Percentiles rank a stretch among this genome's conserved stretches.
phyloP scores from a whole-genome alignment of 2,329 filamentous ascomycete genomes.

The Exophiala sp. region DNA sequence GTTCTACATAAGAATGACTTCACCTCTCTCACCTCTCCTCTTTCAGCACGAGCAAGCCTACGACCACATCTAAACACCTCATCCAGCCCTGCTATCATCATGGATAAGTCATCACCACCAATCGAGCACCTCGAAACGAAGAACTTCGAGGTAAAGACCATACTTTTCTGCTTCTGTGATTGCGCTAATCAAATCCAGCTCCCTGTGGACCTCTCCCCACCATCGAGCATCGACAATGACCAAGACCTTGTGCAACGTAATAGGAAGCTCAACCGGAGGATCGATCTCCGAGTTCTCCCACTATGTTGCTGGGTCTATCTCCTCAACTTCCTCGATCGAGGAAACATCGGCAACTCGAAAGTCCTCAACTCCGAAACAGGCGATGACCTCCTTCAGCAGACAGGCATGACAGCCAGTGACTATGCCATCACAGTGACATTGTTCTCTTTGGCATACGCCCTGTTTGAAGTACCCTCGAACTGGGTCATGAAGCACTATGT shows the following conservation, averaged over 20 bases:
- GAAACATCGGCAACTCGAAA: slow-evolving; percentile 67
- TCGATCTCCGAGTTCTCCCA: slow-evolving; percentile 61
- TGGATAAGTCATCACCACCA: slow-evolving; percentile 4
- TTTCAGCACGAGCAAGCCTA: no score
- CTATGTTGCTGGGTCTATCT: slow-evolving; percentile 63
- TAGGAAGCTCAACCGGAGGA: slow-evolving; percentile 16
- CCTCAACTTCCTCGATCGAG: slow-evolving; percentile 64
- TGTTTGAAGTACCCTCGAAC: slow-evolving; percentile 51
- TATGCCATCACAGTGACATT: slow-evolving; percentile 55
- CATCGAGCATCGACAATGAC: slow-evolving; percentile 1
- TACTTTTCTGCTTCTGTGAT: not conserved
- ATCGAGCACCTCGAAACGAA: slow-evolving; percentile 4
- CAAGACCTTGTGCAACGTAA: slow-evolving; percentile 15
- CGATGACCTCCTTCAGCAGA: slow-evolving; percentile 61
- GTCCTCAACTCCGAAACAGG: slow-evolving; percentile 59
- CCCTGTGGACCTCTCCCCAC: not conserved
- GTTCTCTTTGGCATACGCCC: slow-evolving; percentile 47
- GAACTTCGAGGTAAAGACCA: slow-evolving; percentile 1
- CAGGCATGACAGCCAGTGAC: slow-evolving; percentile 58
- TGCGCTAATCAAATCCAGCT: not conserved
- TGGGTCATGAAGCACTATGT: slow-evolving; percentile 45
- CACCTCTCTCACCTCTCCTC: no score
- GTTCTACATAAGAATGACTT: no score
- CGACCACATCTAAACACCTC: no score
- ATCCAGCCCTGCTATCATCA: not conserved